Evolutionary conservation across 371 early-diverging fungal species (phyloP).

Genomic region (Actinomortierella ambigua): DNA sequence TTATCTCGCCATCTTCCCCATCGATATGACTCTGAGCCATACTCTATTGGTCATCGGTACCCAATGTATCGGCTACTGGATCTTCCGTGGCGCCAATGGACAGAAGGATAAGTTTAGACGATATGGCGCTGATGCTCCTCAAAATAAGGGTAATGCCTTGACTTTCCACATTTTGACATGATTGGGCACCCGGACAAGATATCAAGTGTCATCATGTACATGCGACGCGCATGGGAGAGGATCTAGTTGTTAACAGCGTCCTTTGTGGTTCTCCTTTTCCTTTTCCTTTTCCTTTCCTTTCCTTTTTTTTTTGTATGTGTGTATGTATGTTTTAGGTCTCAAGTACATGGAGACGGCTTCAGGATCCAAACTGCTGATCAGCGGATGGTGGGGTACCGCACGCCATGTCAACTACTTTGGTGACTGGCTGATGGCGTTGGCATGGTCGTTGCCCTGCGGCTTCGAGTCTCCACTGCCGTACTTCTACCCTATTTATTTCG

Average conservation of each 20-base stretch:
- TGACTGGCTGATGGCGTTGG: conserved; percentile 86
- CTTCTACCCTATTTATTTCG: conserved; percentile 92
- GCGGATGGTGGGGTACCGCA: conserved; percentile 94
- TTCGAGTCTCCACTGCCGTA: conserved; percentile 74
- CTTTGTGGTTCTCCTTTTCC: too few relatives aligned
- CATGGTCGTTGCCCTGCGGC: conserved; percentile 84
- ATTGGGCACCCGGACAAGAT: too few relatives aligned
- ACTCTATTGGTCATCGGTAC: conserved; percentile 57
- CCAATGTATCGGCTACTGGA: conserved; percentile 72
- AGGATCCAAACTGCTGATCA: conserved; percentile 80
- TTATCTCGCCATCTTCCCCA: conserved; percentile 76
- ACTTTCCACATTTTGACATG: too few relatives aligned
- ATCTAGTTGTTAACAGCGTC: too few relatives aligned
- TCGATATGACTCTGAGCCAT: conserved; percentile 42
- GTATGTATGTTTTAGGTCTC: conserved; percentile 52
- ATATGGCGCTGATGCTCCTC: conserved; percentile 70
- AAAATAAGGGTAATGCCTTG: conserved; percentile 56
- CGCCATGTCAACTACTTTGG: conserved; percentile 94
- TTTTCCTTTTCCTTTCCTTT: not conserved
- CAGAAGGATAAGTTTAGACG: conserved; percentile 87
- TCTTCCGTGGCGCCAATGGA: conserved; percentile 87
- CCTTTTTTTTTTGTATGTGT: not conserved
- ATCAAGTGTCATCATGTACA: too few relatives aligned
- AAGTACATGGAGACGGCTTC: conserved; percentile 81
- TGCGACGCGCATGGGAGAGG: too few relatives aligned